Evolutionary conservation across 495 filamentous ascomycete species (phyloP).

Genomic region (Penicillium fimorum): DNA sequence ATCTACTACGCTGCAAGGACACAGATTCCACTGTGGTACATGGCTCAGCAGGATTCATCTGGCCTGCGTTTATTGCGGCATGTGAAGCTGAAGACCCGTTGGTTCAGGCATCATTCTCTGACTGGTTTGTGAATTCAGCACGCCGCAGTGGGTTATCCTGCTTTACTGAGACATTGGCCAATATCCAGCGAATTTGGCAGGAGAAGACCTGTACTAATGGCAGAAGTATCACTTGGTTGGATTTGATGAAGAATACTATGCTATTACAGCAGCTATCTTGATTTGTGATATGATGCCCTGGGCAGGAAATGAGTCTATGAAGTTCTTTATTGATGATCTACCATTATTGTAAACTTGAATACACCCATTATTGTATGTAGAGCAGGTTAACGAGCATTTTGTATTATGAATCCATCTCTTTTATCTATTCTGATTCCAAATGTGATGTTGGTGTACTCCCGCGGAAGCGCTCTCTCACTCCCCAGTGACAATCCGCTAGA

Average conservation of each 20-base stretch:
- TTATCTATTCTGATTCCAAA: neutral
- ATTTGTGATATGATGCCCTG: neutral
- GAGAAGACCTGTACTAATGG: slow-evolving; percentile 15
- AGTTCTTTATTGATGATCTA: neutral
- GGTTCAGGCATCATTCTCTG: slow-evolving; percentile 22
- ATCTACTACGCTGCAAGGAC: slow-evolving; percentile 19
- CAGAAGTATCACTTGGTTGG: slow-evolving; percentile 22
- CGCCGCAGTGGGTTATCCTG: slow-evolving; percentile 21
- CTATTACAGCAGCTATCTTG: slow-evolving; percentile 6
- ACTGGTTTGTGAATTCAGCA: slow-evolving; percentile 27
- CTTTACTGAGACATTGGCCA: slow-evolving; percentile 15
- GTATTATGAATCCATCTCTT: too few relatives aligned
- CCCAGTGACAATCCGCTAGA: neutral
- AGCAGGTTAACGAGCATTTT: neutral
- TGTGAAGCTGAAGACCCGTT: slow-evolving; percentile 27
- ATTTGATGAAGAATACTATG: slow-evolving; percentile 18
- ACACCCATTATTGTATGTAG: neutral
- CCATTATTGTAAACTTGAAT: neutral
- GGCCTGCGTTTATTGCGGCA: slow-evolving; percentile 32
- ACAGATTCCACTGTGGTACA: slow-evolving; percentile 21
- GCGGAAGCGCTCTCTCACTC: neutral
- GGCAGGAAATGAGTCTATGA: neutral
- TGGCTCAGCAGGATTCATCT: slow-evolving; percentile 24
- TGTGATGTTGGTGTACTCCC: neutral
- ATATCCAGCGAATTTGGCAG: slow-evolving; percentile 20